These are phyloP conservation scores for Gliomastix tumulicola DNA, from an alignment of 2,329 filamentous ascomycete species.

Conservation along the genomic window DNA sequence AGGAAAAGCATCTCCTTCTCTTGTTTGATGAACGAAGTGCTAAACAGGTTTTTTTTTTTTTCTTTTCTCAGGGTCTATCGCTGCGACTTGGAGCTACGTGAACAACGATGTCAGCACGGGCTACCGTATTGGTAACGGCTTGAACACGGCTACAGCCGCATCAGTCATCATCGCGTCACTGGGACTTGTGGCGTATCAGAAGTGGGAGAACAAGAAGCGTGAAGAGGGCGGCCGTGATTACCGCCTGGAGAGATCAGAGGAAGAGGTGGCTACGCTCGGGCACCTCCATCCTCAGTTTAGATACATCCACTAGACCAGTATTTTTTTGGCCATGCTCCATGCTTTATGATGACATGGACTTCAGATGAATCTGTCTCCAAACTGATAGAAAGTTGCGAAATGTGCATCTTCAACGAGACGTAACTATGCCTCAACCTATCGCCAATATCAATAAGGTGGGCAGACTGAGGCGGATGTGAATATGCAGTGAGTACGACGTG, in stretches of 20 bases:
- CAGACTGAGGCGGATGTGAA: too few species aligned
- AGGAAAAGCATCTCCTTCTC: too few species aligned
- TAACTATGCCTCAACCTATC: too few species aligned
- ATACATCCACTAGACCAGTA: constrained; percentile 12
- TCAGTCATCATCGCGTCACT: constrained; percentile 14
- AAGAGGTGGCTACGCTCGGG: constrained; percentile 12
- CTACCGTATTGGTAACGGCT: constrained; percentile 15
- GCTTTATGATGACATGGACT: too few species aligned
- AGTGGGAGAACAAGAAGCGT: constrained; percentile 16
- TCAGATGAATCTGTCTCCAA: too few species aligned
- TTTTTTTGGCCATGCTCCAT: constrained; percentile 21
- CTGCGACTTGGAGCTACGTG: constrained; percentile 18
- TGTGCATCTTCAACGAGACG: too few species aligned
- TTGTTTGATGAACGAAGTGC: too few species aligned
- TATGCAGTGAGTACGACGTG: too few species aligned
- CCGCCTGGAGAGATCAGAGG: constrained; percentile 8
- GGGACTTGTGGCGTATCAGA: constrained; percentile 11
- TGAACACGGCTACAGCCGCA: constrained; percentile 14
- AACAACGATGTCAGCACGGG: constrained; percentile 16
- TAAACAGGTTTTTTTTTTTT: not conserved
- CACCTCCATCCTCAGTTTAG: constrained; percentile 15
- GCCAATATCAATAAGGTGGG: too few species aligned
- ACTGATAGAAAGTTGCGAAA: too few species aligned
- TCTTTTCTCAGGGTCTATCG: constrained; percentile 12
- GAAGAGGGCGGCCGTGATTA: constrained; percentile 13